Evolutionary conservation across 169 alveolate genomes (phyloP).

Genomic region (Besnoitia besnoiti): DNA sequence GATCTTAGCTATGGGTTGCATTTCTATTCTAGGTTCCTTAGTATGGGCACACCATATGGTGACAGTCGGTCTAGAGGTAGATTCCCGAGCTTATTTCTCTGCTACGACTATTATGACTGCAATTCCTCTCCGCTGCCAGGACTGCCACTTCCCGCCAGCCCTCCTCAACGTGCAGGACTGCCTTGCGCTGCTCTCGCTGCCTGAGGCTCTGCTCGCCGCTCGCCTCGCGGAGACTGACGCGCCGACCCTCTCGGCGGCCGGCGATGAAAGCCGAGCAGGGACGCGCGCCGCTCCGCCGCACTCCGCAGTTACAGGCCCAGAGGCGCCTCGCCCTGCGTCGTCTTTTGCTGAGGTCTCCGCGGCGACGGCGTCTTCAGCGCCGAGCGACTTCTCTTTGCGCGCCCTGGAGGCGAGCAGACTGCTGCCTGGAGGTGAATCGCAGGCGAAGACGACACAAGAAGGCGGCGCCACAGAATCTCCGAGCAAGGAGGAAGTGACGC

Average conservation of each 20-base stretch:
- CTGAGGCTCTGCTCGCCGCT: conserved; percentile 17
- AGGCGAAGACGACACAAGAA: neutral
- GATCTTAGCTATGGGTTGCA: too few relatives aligned
- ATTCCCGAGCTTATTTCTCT: too few relatives aligned
- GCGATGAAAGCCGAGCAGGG: neutral
- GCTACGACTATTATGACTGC: too few relatives aligned
- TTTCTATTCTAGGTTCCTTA: too few relatives aligned
- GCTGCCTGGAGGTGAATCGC: neutral
- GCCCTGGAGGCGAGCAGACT: neutral
- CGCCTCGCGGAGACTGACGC: neutral
- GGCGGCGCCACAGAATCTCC: neutral
- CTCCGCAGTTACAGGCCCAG: too few relatives aligned
- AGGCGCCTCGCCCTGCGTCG: neutral
- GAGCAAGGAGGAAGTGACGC: neutral
- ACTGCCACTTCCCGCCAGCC: neutral
- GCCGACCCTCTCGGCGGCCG: neutral
- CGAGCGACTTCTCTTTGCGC: neutral
- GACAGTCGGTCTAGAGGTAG: too few relatives aligned
- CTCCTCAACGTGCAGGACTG: conserved; percentile 22
- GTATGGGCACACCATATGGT: too few relatives aligned
- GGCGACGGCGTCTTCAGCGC: neutral
- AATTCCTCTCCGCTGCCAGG: too few relatives aligned
- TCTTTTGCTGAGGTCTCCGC: neutral
- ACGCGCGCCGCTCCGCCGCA: too few relatives aligned
- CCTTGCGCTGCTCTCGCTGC: conserved; percentile 12